Evolutionary conservation across 208 protist genomes (phyloP).

Genomic region (Herpetomonas samuelpessoai): DNA sequence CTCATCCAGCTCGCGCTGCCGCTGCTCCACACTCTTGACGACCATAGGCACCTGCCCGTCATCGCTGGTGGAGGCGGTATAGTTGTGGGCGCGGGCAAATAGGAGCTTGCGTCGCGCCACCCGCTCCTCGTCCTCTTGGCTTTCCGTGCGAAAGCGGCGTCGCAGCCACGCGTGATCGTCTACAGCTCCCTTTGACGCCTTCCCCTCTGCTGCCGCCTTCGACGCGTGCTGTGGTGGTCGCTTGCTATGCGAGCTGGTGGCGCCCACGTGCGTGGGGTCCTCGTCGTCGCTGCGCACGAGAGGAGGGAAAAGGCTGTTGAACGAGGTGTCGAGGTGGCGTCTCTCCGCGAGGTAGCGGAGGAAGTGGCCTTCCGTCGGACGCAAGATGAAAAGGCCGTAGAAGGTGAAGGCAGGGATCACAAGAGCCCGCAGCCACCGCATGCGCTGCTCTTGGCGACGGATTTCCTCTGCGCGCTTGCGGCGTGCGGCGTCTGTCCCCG

Average conservation of each 20-base stretch:
- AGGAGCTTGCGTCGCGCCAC: conserved; percentile 37
- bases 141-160: conserved; percentile 21
- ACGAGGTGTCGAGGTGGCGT: conserved; percentile 47
- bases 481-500: neutral
- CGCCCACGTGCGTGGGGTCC: neutral
- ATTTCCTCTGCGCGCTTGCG: conserved; percentile 32
- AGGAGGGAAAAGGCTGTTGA: conserved; percentile 62
- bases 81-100: conserved; percentile 46
- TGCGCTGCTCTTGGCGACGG: conserved; percentile 28
- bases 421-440: conserved; percentile 53
- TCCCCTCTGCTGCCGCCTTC: neutral
- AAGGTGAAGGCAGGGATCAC: conserved; percentile 51
- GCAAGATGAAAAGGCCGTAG: conserved; percentile 56
- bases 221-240: neutral
- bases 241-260: no score
- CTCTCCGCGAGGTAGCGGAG: conserved; percentile 71
- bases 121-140: conserved; percentile 38
- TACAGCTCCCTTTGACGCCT: conserved; percentile 6
- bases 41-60: conserved; percentile 19
- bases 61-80: conserved; percentile 25
- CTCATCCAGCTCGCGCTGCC: conserved; percentile 27
- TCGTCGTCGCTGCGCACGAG: conserved; percentile 1
- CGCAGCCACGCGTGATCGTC: conserved; percentile 28
- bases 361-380: conserved; percentile 77
- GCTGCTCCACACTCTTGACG: conserved; percentile 23